Conservation (phyloP, 2,329 filamentous ascomycete genomes). For the Aspergillus oerlinghausenensis region DNA sequence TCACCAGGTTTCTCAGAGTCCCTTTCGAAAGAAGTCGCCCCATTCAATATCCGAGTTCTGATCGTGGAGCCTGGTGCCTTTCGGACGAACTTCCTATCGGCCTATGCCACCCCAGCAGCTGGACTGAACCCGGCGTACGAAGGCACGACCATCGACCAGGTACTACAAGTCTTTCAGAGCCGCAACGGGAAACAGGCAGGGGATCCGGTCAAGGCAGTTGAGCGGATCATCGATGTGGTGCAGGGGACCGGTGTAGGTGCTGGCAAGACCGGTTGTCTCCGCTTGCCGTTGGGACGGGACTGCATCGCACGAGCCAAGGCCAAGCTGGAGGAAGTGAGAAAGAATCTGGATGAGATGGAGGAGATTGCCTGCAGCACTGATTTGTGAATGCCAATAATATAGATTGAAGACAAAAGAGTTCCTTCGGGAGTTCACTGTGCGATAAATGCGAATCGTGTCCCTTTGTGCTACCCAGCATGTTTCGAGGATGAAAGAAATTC, state of each 20-base stretch:
- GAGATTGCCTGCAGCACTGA: not conserved
- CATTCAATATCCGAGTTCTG: constrained; percentile 35
- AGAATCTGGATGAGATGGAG: constrained; percentile 11
- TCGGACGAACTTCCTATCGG: constrained; percentile 38
- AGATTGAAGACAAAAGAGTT: not conserved
- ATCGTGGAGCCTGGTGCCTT: constrained; percentile 43
- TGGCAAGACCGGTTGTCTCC: constrained; percentile 28
- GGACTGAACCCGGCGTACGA: constrained; percentile 21
- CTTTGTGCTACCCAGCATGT: too few species aligned
- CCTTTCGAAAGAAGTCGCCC: constrained; percentile 32
- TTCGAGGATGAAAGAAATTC: too few species aligned
- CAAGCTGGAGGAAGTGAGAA: not conserved
- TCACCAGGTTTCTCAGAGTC: constrained; percentile 29
- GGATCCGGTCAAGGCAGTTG: constrained; percentile 23
- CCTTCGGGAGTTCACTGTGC: too few species aligned
- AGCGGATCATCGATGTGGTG: constrained; percentile 37
- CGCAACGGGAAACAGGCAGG: constrained; percentile 11
- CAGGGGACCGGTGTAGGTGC: constrained; percentile 30
- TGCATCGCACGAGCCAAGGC: constrained; percentile 13
- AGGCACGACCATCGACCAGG: constrained; percentile 20
- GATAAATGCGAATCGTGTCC: too few species aligned
- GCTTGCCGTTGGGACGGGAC: constrained; percentile 38
- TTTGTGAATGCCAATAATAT: not conserved
- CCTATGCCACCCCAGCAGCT: constrained; percentile 41
- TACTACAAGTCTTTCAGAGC: constrained; percentile 17